Base-by-base conservation (phyloP, 371 early-diverging fungal genomes). In the Rhizopus microsporus region DNA sequence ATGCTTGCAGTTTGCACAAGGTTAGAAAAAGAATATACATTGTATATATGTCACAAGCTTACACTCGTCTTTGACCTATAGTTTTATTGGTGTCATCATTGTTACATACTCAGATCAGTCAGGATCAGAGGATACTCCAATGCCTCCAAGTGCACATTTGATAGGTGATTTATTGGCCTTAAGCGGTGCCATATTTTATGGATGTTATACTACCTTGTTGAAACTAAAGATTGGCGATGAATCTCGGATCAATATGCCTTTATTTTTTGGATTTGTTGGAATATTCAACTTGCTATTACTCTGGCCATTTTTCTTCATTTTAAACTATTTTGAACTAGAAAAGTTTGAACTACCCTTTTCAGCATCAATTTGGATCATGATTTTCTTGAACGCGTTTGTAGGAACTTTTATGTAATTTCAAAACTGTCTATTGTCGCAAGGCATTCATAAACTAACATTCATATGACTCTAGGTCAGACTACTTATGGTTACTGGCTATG, bases 201-300 rank as follows among this genome's bases (percentile, higher is more conserved):
- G 90, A 5, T 84, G 88, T 59, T 91, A 93, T 71, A 87, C 88
- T 0, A 86, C 86, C 6, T 62, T 91, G 32, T 69, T 93, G 13
- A 93, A 93, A 42, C 60, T 80, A 37, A 81, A 75, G 47, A 84
- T 91, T 54, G 81, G 81, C 43, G 84, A 89, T 58, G 91, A 92
- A 66, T 80, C 78, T 12, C 78, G 88, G 16, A 74, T 93, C 44
- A 76, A 89, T 61, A 85, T 88, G 81, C 85, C 89, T 3, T 64
- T 90, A 44, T 93, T 93, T 57, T 88, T 93, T 68, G 93, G 93
- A 7, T 86, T 84, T 47, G 91, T 93, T 3, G 93, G 94, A 3
- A 59, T 87, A n/a, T 87, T 88, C 53, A 91, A 90, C 66, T 62
- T 85, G 3, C 29, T 89, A 30, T 60, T 88, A 5, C 64, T 93